Evolutionary conservation across 768 basidiomycete species (phyloP).

Genomic region (Peribolospora kevripleyi): DNA sequence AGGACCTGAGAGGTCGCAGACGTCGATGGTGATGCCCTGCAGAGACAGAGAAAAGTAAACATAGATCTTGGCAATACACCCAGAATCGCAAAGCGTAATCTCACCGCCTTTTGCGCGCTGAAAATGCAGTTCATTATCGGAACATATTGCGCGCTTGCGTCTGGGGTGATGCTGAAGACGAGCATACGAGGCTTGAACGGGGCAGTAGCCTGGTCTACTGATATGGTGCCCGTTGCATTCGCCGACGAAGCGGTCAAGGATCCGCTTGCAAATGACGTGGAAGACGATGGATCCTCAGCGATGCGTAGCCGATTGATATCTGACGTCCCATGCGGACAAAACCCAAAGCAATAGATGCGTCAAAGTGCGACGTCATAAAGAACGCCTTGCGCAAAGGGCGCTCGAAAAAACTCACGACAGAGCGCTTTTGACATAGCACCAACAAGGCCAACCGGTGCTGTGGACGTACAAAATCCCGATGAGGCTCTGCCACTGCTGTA

Average conservation of each 20-base stretch:
- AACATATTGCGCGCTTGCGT: constrained; percentile 73
- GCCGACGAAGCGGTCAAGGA: background rate
- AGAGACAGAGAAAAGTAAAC: constrained; percentile 1
- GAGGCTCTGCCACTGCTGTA: constrained; percentile 5
- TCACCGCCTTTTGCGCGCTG: constrained; percentile 83
- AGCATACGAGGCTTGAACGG: constrained; percentile 35
- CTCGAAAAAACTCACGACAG: constrained; percentile 37
- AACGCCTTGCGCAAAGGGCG: background rate
- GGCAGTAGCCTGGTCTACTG: constrained; percentile 6
- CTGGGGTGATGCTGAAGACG: constrained; percentile 75
- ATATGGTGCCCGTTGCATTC: background rate
- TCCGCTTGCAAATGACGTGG: constrained; percentile 9
- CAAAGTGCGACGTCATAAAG: constrained; percentile 16
- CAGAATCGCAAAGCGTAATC: constrained; percentile 14
- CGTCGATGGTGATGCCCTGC: constrained; percentile 90
- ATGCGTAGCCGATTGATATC: constrained; percentile 36
- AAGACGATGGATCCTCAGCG: constrained; percentile 16
- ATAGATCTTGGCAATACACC: background rate
- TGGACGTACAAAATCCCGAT: constrained; percentile 6
- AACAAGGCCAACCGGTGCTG: constrained; percentile 49
- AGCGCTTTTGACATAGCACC: constrained; percentile 75
- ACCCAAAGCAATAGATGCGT: constrained; percentile 15
- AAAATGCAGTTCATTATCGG: constrained; percentile 99
- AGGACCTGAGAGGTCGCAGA: constrained; percentile 68
- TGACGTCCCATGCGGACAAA: constrained; percentile 26